Base-by-base conservation (phyloP, 1,284 basidiomycete genomes). In the Papiliotrema laurentii region DNA sequence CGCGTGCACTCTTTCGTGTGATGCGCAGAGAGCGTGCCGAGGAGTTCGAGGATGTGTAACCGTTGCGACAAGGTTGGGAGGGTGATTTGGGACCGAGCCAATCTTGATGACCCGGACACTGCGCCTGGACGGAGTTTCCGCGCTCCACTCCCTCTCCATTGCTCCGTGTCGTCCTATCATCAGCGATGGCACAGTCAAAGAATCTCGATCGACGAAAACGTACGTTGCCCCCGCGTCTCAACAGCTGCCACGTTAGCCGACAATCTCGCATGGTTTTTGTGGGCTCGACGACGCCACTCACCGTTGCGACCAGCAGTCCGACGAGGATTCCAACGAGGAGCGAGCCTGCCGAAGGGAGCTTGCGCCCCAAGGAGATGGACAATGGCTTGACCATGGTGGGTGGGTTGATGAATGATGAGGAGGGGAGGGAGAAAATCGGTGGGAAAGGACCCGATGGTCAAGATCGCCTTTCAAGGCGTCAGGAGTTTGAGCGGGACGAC, bases 1-100 rank as follows among this genome's bases (percentile, higher is more conserved):
- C 86, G 82, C 11, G 88, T 89, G 74, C 92, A 97, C 73, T 90
- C 86, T 51, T 84, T 84, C 19, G 92, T 96, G 73, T 96, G 86
- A 68, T 93, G 89, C 0, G 89, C 83, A 0, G 88, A 84, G 43
- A 97, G 80, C 5, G 86, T 85, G 25, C 87, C 86, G 47, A 97
- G 79, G 41, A 96, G 80, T 50, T 90, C 83, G 34, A 96, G 81
- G 18, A 96, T 83, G 41, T 90, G 85, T 40, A 80, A 77, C 14
- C 92, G 85, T 69, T 96, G 89, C 28, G 86, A 83, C 14, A 84
- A 64, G 0, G 84, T 85, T 0, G 89, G 89, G 13, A 72, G 64
- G 38, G 63, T 65, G 47, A 72, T 64, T 53, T 66, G 63, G 0
- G 60, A 60, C 28, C 68, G 65, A 24, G 55, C 55, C 10, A 65